Evolutionary conservation across 306 rosid species (phyloP), one percentile per base, ranked within the genome.

Genomic region (Luffa aegyptiaca): DNA sequence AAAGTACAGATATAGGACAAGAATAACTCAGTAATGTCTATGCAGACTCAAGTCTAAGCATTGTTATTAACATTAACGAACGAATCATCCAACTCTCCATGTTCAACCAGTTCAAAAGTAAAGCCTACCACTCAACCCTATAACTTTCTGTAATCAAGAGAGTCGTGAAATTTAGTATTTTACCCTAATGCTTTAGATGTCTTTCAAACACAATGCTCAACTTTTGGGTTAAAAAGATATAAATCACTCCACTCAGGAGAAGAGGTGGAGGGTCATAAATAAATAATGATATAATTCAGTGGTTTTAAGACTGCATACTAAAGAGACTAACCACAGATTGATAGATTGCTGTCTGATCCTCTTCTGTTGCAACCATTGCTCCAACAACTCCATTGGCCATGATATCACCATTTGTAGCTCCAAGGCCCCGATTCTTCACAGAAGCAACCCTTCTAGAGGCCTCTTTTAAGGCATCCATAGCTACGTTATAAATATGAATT

Each of bases 381-480:
- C 75, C 86, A 76, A 86, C 85, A 77, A 82, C 88, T 63, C 97
- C 90, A 62, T 90, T 90, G 56, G 89, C 81, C 80, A 85, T 74
- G 59, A 81, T 73, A 63, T 84, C 85, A 48, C 88, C 90, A 75
- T 81, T 87, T 41, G 74, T 20, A 45, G 89, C 76, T 80, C 87
- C 84, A 65, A 81, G 81, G 83, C 84, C 81, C 80, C 63, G 86
- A 80, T 78, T 88, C 86, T 88, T 94, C 20, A 82, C 35, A 35
- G 84, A 56, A 62, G 87, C 86, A 84, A 90, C 92, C 84, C 92
- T 94, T 84, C 85, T 92, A 73, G 87, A 63, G 79, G 98, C 98
- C 79, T 92, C 96, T 80, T 85, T 88, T 66, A 94, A 84, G 88
- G 96, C 90, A 83, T 87, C 90, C 94, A 88, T 85, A n/a, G 98